Percentiles rank a stretch among this genome's conserved stretches.
These are phyloP conservation scores for Ophiosphaerella korrae DNA, from an alignment of 2,329 filamentous ascomycete genomes.

Conservation along the genomic window DNA sequence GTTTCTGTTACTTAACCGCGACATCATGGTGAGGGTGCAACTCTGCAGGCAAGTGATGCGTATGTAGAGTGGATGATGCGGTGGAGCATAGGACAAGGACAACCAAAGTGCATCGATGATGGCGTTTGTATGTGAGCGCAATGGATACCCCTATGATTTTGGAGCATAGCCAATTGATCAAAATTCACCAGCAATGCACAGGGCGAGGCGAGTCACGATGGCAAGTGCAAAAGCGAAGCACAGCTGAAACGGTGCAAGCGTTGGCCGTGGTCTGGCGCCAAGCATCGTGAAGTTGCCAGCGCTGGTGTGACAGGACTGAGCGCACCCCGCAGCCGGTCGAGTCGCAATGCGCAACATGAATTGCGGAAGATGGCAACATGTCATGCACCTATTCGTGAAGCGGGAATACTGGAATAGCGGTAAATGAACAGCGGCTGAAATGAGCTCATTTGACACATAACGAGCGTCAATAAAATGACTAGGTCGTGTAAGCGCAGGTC, in stretches of 20 bases:
- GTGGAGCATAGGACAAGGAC: conserved; percentile 7
- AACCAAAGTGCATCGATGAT: conserved; percentile 29
- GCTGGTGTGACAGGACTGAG: conserved; percentile 24
- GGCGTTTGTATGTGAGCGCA: conserved; percentile 39
- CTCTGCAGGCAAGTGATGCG: conserved; percentile 5
- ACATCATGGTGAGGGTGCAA: conserved; percentile 19
- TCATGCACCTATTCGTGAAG: conserved; percentile 7
- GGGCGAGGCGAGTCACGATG: not conserved
- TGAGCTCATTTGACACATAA: conserved; percentile 5
- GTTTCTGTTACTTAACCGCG: conserved; percentile 45
- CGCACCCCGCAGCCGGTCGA: not conserved
- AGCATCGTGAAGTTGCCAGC: conserved; percentile 36
- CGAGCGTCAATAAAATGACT: not conserved
- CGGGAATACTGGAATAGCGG: not conserved
- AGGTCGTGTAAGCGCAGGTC: conserved; percentile 15
- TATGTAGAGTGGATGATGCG: conserved; percentile 12
- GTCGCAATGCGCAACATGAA: conserved; percentile 24
- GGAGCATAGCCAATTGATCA: conserved; percentile 24
- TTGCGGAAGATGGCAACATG: conserved; percentile 28
- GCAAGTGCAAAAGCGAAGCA: not conserved
- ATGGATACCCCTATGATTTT: conserved; percentile 42
- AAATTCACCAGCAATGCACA: conserved; percentile 5
- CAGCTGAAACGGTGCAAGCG: not conserved
- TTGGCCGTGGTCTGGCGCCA: conserved; percentile 19
- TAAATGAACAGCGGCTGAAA: not conserved